Conservation (phyloP, 306 rosid species). For the Senna siamea region DNA sequence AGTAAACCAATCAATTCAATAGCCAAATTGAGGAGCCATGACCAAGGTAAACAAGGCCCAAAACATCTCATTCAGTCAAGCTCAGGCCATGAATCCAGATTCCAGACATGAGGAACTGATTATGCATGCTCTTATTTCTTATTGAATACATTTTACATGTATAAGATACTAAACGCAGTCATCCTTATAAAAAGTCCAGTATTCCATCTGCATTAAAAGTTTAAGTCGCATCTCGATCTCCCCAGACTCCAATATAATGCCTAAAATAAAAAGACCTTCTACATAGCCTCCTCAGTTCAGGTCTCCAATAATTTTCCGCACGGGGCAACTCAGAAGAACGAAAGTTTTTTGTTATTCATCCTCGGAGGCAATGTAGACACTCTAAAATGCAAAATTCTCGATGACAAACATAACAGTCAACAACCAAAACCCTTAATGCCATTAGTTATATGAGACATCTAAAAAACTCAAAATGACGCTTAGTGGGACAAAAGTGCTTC, state of each 20-base stretch:
- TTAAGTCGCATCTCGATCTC: neutral
- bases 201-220: no score
- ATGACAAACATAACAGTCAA: neutral
- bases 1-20: neutral
- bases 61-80: no score
- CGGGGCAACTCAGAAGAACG: constrained; percentile 61
- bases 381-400: neutral
- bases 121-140: no score
- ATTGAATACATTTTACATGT: neutral
- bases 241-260: neutral
- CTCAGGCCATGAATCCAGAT: no score
- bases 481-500: neutral
- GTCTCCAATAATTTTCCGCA: constrained; percentile 77
- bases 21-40: neutral
- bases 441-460: neutral
- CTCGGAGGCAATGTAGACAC: constrained; percentile 41
- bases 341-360: constrained; percentile 55
- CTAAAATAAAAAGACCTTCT: neutral
- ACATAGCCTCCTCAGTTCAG: constrained; percentile 84
- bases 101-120: no score
- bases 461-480: neutral
- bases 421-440: neutral
- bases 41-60: neutral
- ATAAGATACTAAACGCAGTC: neutral
- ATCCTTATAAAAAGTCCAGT: neutral